Conservation (phyloP, 768 basidiomycete species). For the Suillus subalutaceus region DNA sequence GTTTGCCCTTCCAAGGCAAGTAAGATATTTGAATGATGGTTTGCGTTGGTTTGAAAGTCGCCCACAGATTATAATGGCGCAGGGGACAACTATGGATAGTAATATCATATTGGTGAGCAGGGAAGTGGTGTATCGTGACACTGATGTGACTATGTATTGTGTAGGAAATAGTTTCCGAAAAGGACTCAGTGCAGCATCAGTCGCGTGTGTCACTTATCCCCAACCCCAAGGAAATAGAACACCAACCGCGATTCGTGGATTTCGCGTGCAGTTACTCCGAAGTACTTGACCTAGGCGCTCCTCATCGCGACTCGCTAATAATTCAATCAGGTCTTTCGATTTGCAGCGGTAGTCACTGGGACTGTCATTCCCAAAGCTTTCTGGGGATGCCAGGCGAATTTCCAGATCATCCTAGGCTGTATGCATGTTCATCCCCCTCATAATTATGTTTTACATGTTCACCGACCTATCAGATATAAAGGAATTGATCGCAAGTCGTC, state of each 20-base stretch:
- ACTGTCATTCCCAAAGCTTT: conserved; percentile 72
- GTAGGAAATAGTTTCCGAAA: conserved; percentile 74
- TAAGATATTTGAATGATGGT: conserved; percentile 23
- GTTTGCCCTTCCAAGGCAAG: conserved; percentile 80
- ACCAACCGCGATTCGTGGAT: conserved; percentile 80
- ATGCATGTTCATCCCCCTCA: conserved; percentile 22
- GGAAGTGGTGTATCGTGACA: background rate
- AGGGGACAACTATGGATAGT: conserved; percentile 53
- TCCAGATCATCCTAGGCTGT: conserved; percentile 61
- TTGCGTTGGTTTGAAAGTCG: background rate
- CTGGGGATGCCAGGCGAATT: conserved; percentile 78
- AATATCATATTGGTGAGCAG: conserved; percentile 61
- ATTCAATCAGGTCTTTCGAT: conserved; percentile 64
- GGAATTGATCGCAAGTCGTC: conserved; percentile 70
- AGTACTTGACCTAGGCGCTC: conserved; percentile 38
- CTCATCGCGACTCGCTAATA: background rate
- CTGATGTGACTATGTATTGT: conserved; percentile 12
- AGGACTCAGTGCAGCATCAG: conserved; percentile 26
- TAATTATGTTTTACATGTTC: background rate
- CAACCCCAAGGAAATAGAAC: conserved; percentile 35
- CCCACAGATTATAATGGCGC: conserved; percentile 41
- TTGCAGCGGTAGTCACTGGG: conserved; percentile 59
- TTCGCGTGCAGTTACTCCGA: conserved; percentile 69
- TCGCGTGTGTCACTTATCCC: no score
- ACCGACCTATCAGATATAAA: conserved; percentile 57